A percentile compares a stretch with the other conserved stretches of the same genome.
Evolutionary conservation across 768 basidiomycete genomes (phyloP).

Genomic region (Mycena kentingensis): DNA sequence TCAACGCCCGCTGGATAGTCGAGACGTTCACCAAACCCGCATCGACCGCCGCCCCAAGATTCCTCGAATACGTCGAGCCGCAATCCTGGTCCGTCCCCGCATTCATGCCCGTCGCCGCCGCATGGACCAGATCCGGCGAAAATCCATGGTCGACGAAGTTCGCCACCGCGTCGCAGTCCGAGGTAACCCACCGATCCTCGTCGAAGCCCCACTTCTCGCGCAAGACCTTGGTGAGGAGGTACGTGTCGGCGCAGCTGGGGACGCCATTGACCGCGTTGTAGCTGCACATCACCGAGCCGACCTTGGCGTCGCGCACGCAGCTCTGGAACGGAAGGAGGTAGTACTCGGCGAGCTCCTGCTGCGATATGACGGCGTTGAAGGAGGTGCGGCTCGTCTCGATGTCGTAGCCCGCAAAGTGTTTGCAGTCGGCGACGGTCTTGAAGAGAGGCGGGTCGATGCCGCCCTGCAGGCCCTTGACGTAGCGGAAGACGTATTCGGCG

Average conservation of each 20-base stretch:
- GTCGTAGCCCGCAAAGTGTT: constrained; percentile 63
- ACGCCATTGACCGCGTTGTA: constrained; percentile 65
- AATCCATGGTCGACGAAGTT: constrained; percentile 55
- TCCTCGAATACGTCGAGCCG: constrained; percentile 46
- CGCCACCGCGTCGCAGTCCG: constrained; percentile 51
- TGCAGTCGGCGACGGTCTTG: constrained; percentile 59
- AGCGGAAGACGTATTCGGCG: constrained; percentile 53
- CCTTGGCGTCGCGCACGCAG: constrained; percentile 63
- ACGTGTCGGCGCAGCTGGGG: constrained; percentile 56
- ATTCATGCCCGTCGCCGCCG: constrained; percentile 51
- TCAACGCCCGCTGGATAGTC: constrained; percentile 45
- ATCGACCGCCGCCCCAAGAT: constrained; percentile 51
- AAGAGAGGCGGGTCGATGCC: constrained; percentile 56
- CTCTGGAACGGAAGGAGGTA: constrained; percentile 59
- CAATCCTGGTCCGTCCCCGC: constrained; percentile 61
- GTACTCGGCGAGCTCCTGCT: constrained; percentile 58
- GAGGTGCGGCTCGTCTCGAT: constrained; percentile 49
- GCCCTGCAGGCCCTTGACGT: constrained; percentile 58
- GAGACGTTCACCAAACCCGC: constrained; percentile 47
- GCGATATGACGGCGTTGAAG: constrained; percentile 55
- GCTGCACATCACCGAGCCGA: constrained; percentile 62
- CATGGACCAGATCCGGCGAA: constrained; percentile 45
- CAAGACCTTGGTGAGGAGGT: constrained; percentile 52
- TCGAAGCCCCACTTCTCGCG: constrained; percentile 55
- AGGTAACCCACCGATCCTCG: constrained; percentile 55